phyloP scores from a whole-genome alignment of 177 flowering plant genomes.

The Vitis hybrid region DNA sequence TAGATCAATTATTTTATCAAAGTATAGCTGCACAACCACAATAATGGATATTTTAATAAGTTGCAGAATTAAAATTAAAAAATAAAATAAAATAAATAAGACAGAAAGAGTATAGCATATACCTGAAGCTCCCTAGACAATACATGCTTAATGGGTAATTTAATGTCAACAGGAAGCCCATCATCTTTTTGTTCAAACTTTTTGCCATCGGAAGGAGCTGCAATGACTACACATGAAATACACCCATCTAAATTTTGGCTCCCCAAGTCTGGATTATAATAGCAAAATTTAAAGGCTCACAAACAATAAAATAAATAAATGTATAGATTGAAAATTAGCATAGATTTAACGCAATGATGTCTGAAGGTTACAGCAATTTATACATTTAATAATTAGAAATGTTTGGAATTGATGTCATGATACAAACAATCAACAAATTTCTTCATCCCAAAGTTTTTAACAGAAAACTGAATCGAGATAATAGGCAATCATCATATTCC shows the following conservation, averaged over 20 bases:
- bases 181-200: constrained; percentile 69
- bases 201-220: constrained; percentile 55
- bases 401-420: too few relatives aligned
- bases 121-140: constrained; percentile 93
- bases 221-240: constrained; percentile 35
- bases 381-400: too few relatives aligned
- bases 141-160: constrained; percentile 75
- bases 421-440: too few relatives aligned
- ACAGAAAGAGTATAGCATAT: neutral
- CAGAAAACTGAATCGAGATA: too few relatives aligned
- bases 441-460: too few relatives aligned
- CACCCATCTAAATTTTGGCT: neutral
- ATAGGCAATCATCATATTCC: too few relatives aligned
- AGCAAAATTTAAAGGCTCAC: neutral
- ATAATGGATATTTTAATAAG: constrained; percentile 5
- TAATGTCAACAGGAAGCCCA: constrained; percentile 64
- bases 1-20: constrained; percentile 86
- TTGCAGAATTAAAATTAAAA: neutral
- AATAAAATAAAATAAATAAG: neutral
- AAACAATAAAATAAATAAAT: neutral
- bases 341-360: too few relatives aligned
- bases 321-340: too few relatives aligned
- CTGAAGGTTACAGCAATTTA: too few relatives aligned
- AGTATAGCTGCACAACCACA: constrained; percentile 70
- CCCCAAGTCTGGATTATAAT: neutral